Base-by-base conservation (phyloP, 208 protist species). In the Wallacemonas sp. region DNA sequence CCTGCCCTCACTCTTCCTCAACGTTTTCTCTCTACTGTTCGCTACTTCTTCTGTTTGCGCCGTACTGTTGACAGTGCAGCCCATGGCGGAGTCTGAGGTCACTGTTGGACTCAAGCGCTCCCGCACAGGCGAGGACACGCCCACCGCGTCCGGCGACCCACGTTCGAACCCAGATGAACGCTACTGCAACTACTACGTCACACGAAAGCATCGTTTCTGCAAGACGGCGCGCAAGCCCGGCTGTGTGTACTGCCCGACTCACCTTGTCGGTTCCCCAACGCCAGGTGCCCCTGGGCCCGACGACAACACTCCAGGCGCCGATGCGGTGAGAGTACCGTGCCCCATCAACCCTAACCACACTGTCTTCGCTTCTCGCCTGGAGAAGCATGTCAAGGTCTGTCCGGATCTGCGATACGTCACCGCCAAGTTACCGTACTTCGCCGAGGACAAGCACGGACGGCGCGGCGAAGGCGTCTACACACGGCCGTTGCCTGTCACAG, bases 321-420 rank as follows among this genome's bases (percentile, higher is more conserved):
- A n/a, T n/a, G n/a, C n/a, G n/a, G 38, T 38, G 44, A 75, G 87
- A 21, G 79, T 93, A 27, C 78, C 83, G 32, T 93, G 87, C 54
- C 87, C 87, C 8, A 86, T 93, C 65, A 93, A 90, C 63, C 71
- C 78, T 0, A 87, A 89, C 39, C 87, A 92, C 71, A 86, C 80
- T 15, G 78, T 92, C 3, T 92, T 86, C 63, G 73, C 62, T 5
- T 71, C 70, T 1, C 68, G 80, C 21, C 69, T 93, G 45, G 66
- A 71, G 52, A 76, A 81, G 34, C 87, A 93, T 63, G 37, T 90
- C n/a, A 71, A 66, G 50, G 81, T 93, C 15, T 93, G 83, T 48
- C 83, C 87, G 1, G 83, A 93, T 50, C 70, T 87, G 41, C 87
- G 87, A 3, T 74, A 78, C 63, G 60, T 85, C 15, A 54, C 73